A percentile compares a stretch with the other conserved stretches of the same genome.
Evolutionary conservation across 2,329 filamentous ascomycete genomes (phyloP).

Genomic region (Epichloe coenophiala): DNA sequence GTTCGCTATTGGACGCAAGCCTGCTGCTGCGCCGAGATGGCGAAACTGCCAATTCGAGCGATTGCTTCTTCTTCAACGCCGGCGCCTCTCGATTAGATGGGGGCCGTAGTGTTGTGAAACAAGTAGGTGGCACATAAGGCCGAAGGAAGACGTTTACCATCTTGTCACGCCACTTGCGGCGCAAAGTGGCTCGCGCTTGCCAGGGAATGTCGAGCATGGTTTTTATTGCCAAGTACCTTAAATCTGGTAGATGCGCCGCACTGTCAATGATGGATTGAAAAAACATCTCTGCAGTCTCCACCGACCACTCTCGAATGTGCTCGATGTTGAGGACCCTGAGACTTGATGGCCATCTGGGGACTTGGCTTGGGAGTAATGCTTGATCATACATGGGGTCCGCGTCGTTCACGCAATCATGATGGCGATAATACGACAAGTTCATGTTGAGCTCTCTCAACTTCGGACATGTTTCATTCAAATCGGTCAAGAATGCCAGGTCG

Average conservation of each 20-base stretch:
- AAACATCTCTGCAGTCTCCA: conserved; percentile 58
- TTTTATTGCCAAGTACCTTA: conserved; percentile 60
- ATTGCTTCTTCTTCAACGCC: conserved; percentile 9
- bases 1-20: conserved; percentile 17
- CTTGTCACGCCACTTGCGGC: conserved; percentile 62
- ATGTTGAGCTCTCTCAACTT: conserved; percentile 57
- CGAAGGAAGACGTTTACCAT: conserved; percentile 55
- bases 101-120: conserved; percentile 11
- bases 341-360: conserved; percentile 65
- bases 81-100: conserved; percentile 5
- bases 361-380: conserved; percentile 48
- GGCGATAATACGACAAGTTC: conserved; percentile 67
- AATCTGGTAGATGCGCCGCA: conserved; percentile 48
- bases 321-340: conserved; percentile 61
- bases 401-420: conserved; percentile 53
- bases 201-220: conserved; percentile 70
- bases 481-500: conserved; percentile 58
- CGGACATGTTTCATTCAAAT: conserved; percentile 55
- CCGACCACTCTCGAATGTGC: conserved; percentile 63
- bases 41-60: conserved; percentile 8
- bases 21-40: conserved; percentile 25
- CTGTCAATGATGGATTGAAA: conserved; percentile 66
- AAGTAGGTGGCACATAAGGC: conserved; percentile 26
- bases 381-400: conserved; percentile 62
- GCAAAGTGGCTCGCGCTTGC: conserved; percentile 68